Evolutionary conservation across 257 asterid species (phyloP).

Genomic region (Knoxia roxburghii): DNA sequence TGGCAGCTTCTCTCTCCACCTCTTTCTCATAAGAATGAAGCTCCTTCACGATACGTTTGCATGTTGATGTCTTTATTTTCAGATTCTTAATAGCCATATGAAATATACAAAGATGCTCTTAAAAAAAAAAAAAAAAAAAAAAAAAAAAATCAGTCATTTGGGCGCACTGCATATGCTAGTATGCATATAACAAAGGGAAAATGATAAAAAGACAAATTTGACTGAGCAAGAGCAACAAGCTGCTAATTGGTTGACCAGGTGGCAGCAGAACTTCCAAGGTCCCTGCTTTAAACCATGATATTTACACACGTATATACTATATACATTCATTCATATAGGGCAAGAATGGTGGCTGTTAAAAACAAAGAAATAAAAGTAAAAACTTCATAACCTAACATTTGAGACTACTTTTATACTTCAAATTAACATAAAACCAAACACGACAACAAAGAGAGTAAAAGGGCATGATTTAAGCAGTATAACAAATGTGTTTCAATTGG

Average conservation of each 20-base stretch:
- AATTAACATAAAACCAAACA: too few relatives aligned
- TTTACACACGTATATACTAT: too few relatives aligned
- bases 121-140: neutral
- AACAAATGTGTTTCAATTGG: too few relatives aligned
- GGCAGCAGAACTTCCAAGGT: neutral
- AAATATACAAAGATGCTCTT: neutral
- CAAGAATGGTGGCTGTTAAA: too few relatives aligned
- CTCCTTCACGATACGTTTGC: slow-evolving; percentile 76
- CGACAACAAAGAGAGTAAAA: too few relatives aligned
- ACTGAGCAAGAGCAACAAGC: neutral
- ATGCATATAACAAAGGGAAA: neutral
- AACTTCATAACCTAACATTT: too few relatives aligned
- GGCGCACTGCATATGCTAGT: too few relatives aligned
- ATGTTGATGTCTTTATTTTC: slow-evolving; percentile 85
- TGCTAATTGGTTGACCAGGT: neutral
- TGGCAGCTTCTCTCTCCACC: slow-evolving; percentile 74
- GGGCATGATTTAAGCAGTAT: too few relatives aligned
- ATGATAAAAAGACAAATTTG: neutral
- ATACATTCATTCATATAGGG: too few relatives aligned
- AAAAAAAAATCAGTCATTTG: neutral
- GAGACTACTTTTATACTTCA: too few relatives aligned
- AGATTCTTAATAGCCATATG: slow-evolving; percentile 55
- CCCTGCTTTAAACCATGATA: neutral
- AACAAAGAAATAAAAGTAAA: too few relatives aligned
- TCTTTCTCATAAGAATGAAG: slow-evolving; percentile 82